Conservation (phyloP, 2,329 filamentous ascomycete species). For the Paraphoma chrysanthemicola region DNA sequence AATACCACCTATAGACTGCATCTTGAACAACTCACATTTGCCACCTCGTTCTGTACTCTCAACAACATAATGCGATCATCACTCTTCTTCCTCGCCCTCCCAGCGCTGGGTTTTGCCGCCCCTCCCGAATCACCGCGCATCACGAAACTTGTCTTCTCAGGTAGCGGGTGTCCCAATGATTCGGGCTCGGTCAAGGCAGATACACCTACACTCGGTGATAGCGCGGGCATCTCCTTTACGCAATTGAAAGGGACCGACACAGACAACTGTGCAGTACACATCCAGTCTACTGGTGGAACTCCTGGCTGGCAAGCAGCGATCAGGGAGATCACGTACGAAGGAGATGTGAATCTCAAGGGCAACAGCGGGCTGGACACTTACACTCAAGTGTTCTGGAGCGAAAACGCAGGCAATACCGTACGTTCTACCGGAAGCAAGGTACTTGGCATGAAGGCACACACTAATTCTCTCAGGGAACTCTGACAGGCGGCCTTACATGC, state of each 20-base stretch:
- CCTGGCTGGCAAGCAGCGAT: conserved; percentile 40
- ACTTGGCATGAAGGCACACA: not conserved
- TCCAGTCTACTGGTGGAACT: conserved; percentile 30
- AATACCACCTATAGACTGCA: not conserved
- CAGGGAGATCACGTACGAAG: conserved; percentile 30
- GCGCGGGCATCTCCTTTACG: conserved; percentile 29
- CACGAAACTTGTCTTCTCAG: conserved; percentile 32
- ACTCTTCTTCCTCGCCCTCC: conserved; percentile 20
- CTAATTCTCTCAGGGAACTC: conserved; percentile 15
- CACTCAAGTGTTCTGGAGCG: conserved; percentile 39
- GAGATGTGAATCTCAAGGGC: conserved; percentile 30
- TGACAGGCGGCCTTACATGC: conserved; percentile 28
- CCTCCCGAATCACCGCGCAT: conserved; percentile 32
- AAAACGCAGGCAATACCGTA: conserved; percentile 38
- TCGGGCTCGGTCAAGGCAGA: conserved; percentile 28
- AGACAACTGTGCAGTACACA: conserved; percentile 39
- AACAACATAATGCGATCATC: conserved; percentile 18
- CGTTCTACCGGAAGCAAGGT: conserved; percentile 4
- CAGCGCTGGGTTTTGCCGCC: conserved; percentile 22
- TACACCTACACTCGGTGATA: conserved; percentile 26
- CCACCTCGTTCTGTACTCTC: not conserved
- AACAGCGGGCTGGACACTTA: conserved; percentile 30
- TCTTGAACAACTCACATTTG: not conserved
- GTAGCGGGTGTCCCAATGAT: conserved; percentile 35
- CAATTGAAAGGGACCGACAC: conserved; percentile 32